Percentiles rank a stretch among this genome's conserved stretches.
Conservation (phyloP, 805 yeast genomes). For the Naumovozyma dairenensis region DNA sequence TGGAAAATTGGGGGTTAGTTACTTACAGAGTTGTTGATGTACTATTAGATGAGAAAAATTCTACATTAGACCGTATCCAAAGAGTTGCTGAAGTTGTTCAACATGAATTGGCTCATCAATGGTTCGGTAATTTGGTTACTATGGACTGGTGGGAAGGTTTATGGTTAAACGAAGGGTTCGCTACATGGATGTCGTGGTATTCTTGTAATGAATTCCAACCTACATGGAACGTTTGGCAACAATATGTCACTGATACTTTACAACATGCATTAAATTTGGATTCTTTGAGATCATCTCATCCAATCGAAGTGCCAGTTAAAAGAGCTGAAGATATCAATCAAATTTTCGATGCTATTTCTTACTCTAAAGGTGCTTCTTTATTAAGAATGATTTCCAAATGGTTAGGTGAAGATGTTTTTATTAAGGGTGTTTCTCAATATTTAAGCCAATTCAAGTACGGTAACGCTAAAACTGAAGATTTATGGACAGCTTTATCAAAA, state of each 20-base stretch:
- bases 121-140: slow-evolving; percentile 85
- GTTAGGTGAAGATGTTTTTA: slow-evolving; percentile 58
- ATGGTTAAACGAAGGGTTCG: slow-evolving; percentile 87
- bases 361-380: slow-evolving; percentile 70
- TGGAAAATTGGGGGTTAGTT: slow-evolving; percentile 87
- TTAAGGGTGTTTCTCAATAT: slow-evolving; percentile 64
- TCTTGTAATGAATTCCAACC: slow-evolving; percentile 65
- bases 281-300: slow-evolving; percentile 58
- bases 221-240: slow-evolving; percentile 62
- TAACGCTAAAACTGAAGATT: slow-evolving; percentile 65
- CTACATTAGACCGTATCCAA: slow-evolving; percentile 38
- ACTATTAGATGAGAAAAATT: slow-evolving; percentile 27
- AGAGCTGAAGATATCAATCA: slow-evolving; percentile 74
- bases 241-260: slow-evolving; percentile 14
- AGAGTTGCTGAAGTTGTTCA: slow-evolving; percentile 75
- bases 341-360: slow-evolving; percentile 73
- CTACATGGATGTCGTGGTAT: slow-evolving; percentile 55
- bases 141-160: slow-evolving; percentile 93
- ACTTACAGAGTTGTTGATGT: slow-evolving; percentile 55
- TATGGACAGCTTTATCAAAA: slow-evolving; percentile 59
- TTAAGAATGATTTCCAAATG: slow-evolving; percentile 67
- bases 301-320: slow-evolving; percentile 72
- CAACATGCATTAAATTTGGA: slow-evolving; percentile 39
- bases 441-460: slow-evolving; percentile 52
- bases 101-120: slow-evolving; percentile 84